Evolutionary conservation across 352 stramenopile genomes (phyloP), one percentile per base, ranked within the genome.

Genomic region (Phytophthora parvispora): DNA sequence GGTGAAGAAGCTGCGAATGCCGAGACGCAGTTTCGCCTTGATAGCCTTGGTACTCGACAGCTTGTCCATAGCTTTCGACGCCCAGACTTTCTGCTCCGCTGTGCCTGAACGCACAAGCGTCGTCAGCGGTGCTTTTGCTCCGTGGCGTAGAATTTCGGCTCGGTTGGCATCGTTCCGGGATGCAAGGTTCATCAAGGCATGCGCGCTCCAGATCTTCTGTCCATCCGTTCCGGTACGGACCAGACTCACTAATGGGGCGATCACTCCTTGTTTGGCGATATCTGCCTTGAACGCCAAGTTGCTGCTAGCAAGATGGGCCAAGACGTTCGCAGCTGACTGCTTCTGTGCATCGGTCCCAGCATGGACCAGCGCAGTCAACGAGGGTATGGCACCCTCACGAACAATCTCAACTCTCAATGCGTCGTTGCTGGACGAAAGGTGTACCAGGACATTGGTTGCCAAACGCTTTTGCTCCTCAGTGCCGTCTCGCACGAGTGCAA

Each of bases 141-240:
- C 50, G 22, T 45, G 12, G 18, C 29, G 50, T n/a, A 60, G 8
- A 20, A 60, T 60, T 16, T 60, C 52, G 6, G 52, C 52, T 31
- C 52, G 52, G 34, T 60, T 60, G 12, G 52, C 52, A 32, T 42
- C 52, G 16, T 49, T 60, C 18, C 52, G 52, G 13, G 32, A 60
- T n/a, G 52, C 32, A 4, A 60, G 24, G 34, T 60, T 60, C 52
- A 60, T 60, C 32, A 60, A 22, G 8, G 50, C 50, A 31, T 57
- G 50, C 4, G 50, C 50, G 15, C 50, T 45, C 50, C 50, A 57
- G 13, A 57, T 57, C 29, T 57, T 57, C 22, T 57, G 50, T 27
- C 50, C 50, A 34, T 54, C 48, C 8, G 48, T 54, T 36, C 48
- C 48, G 15, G 48, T 54, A 36, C 48, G 48, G 22, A 54, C 16